Evolutionary conservation across 495 filamentous ascomycete species (phyloP), one percentile per base, ranked within the genome.

Genomic region (Penicillium verhagenii): DNA sequence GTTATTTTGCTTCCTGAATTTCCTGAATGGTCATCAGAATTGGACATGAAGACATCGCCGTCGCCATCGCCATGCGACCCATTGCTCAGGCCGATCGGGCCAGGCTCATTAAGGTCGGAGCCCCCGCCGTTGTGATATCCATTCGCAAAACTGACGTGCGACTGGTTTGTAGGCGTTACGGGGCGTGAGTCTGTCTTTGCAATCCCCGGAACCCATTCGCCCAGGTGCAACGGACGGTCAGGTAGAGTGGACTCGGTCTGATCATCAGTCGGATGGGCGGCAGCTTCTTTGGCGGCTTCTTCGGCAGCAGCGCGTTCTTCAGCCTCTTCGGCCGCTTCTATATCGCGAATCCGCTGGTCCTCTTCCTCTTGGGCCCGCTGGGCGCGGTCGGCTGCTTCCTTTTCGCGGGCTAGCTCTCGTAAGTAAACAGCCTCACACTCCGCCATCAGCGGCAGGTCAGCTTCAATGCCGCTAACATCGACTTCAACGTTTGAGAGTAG

Each of bases 401-500:
- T 89, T 54, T 82, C 79, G 48, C 91, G 80, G 61, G 84, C 80
- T 54, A 86, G 63, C 63, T 96, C 89, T 45, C 91, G 81, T n/a
- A 78, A 60, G 66, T 91, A 92, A 7, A 92, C 79, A 44, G 81
- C 78, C 57, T 91, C 87, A 58, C 86, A 88, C 56, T 90, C 86
- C 3, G 78, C 79, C 2, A 89, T 75, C 10, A 84, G 78, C 25
- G 75, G 79, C 39, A 92, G 86, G 19, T 85, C 79, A 29, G 77
- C 74, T n/a, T 86, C 82, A 31, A 96, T 84, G 24, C 79, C 80
- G 13, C 79, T 76, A 54, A 96, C 83, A 67, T 97, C 94, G 13
- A 97, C 92, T 60, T 96, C 91, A 2, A 95, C 91, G 65, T 97
- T 97, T 14, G 90, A 83, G 4, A 89, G 72, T 43, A 98, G 84